Conservation (phyloP, 148 eudicot species). For the Rhododendron williamsianum region DNA sequence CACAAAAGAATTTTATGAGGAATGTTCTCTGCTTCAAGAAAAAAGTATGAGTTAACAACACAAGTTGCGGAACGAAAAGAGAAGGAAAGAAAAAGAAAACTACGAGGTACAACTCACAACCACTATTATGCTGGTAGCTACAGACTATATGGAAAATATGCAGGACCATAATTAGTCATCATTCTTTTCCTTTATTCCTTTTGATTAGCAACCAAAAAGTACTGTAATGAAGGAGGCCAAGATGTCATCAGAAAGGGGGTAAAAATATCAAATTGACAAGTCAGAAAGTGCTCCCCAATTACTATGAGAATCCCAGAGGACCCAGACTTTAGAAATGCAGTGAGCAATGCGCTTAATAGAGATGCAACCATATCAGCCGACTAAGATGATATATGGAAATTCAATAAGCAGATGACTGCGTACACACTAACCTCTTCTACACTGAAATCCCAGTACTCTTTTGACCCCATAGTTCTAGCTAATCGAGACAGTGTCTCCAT, state of each 20-base stretch:
- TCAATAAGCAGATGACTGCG: not conserved
- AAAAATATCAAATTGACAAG: not conserved
- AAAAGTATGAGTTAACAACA: not conserved
- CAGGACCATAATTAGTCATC: not conserved
- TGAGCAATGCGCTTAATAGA: not conserved
- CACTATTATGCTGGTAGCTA: not conserved
- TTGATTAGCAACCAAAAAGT: not conserved
- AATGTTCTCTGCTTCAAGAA: constrained; percentile 40
- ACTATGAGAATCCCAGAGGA: not conserved
- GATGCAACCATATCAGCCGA: not conserved
- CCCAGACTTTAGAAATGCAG: not conserved
- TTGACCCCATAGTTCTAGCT: constrained; percentile 36
- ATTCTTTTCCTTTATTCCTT: not conserved
- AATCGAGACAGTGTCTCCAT: constrained; percentile 33
- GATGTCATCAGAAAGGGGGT: not conserved
- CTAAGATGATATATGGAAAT: not conserved
- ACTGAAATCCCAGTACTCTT: constrained; percentile 48
- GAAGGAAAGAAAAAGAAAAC: not conserved
- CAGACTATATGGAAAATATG: not conserved
- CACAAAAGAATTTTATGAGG: constrained; percentile 46
- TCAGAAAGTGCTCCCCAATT: not conserved
- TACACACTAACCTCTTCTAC: constrained; percentile 40
- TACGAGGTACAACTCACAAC: not conserved
- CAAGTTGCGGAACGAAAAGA: not conserved
- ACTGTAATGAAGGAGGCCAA: not conserved